phyloP scores from a whole-genome alignment of 2,329 filamentous ascomycete genomes.

The Alternaria arborescens region DNA sequence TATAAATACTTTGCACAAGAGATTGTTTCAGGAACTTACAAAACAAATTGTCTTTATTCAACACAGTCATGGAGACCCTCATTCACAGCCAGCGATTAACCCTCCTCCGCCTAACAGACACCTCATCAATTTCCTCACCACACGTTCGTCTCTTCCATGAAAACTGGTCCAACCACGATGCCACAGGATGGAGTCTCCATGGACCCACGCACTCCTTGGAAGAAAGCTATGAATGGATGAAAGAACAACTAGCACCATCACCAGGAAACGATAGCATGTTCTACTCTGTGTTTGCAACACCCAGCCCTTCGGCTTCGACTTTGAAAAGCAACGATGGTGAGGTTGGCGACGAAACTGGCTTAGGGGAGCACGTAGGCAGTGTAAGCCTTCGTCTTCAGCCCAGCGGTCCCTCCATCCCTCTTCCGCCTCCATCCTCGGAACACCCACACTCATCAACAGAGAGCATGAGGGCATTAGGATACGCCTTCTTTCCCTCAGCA shows the following conservation, averaged over 20 bases:
- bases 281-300: constrained; percentile 26
- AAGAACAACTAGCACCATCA: constrained; percentile 11
- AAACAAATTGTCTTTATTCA: neutral
- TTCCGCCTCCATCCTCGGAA: neutral
- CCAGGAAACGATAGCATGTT: constrained; percentile 18
- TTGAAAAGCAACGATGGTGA: neutral
- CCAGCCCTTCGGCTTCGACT: neutral
- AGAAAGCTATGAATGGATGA: constrained; percentile 34
- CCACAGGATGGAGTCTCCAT: constrained; percentile 40
- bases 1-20: neutral
- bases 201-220: constrained; percentile 25
- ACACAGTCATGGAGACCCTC: neutral
- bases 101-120: constrained; percentile 35
- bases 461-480: constrained; percentile 31
- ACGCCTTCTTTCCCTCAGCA: constrained; percentile 28
- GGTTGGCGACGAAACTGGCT: neutral
- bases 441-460: neutral
- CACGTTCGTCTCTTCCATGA: constrained; percentile 42
- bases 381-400: constrained; percentile 21
- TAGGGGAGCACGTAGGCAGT: constrained; percentile 21
- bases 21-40: neutral
- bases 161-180: constrained; percentile 30
- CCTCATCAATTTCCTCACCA: constrained; percentile 10
- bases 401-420: constrained; percentile 10
- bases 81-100: constrained; percentile 32